Conservation (phyloP, 345 rosid genomes). For the Citrus medica region DNA sequence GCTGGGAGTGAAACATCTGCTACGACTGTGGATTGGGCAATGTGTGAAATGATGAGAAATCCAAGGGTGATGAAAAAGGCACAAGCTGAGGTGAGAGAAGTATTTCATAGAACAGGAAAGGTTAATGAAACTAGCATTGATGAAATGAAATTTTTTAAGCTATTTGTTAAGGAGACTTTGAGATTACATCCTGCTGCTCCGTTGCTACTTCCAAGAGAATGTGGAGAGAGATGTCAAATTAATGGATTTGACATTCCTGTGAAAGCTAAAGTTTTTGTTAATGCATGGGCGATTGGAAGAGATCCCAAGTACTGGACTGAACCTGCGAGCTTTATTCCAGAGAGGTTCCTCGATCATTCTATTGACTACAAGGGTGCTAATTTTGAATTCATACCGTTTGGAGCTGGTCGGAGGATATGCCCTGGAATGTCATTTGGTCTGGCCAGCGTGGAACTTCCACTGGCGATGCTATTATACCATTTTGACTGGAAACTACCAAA, state of each 20-base stretch:
- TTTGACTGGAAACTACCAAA: conserved; percentile 31
- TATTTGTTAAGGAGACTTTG: conserved; percentile 27
- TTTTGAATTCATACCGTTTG: conserved; percentile 29
- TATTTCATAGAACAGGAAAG: conserved; percentile 4
- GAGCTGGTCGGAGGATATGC: conserved; percentile 34
- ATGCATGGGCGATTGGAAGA: conserved; percentile 29
- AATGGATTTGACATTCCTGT: conserved; percentile 15
- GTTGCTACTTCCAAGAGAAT: conserved; percentile 32
- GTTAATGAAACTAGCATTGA: conserved; percentile 23
- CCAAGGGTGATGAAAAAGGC: conserved; percentile 27
- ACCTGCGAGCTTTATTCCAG: conserved; percentile 21
- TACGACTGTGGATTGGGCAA: conserved; percentile 21
- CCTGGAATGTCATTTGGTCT: conserved; percentile 25
- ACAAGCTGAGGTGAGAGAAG: conserved; percentile 31
- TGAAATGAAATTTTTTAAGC: conserved; percentile 23
- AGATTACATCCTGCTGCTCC: conserved; percentile 30
- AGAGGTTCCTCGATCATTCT: conserved; percentile 22
- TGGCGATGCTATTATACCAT: conserved; percentile 21
- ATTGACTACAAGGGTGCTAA: conserved; percentile 23
- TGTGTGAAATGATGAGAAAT: conserved; percentile 30
- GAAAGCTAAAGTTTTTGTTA: conserved; percentile 17
- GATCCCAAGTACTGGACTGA: conserved; percentile 28
- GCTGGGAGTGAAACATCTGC: conserved; percentile 22
- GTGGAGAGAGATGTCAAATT: background rate
- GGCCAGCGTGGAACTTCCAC: conserved; percentile 19